Evolutionary conservation across 768 basidiomycete species (phyloP).

Genomic region (Panaeolus cyanescens): DNA sequence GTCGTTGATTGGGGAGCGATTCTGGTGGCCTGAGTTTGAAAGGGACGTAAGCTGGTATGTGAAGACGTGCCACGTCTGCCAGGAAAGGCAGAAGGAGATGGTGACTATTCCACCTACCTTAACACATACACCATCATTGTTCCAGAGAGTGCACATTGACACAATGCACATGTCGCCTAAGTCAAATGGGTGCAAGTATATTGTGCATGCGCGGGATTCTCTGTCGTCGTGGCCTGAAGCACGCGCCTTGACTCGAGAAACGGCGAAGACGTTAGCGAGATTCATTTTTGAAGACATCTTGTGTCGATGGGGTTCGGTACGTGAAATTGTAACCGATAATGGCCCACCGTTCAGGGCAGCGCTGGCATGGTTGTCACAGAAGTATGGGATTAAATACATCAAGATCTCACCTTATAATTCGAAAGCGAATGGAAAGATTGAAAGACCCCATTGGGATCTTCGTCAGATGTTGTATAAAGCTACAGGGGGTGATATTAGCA

Average conservation of each 20-base stretch:
- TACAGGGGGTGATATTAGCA: too few species aligned
- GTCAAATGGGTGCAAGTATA: conserved; percentile 21
- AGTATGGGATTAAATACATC: conserved; percentile 17
- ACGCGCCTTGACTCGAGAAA: conserved; percentile 19
- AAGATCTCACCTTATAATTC: conserved; percentile 23
- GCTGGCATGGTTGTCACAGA: too few species aligned
- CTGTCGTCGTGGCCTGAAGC: conserved; percentile 23
- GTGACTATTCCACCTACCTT: conserved; percentile 6
- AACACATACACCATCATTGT: conserved; percentile 18
- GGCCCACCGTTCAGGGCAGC: conserved; percentile 19
- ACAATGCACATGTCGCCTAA: conserved; percentile 21
- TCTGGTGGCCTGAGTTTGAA: conserved; percentile 13
- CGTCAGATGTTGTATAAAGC: conserved; percentile 17
- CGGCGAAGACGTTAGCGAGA: conserved; percentile 13
- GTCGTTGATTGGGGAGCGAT: conserved; percentile 11
- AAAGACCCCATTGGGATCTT: conserved; percentile 21
- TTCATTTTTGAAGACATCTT: conserved; percentile 32
- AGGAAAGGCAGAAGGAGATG: conserved; percentile 5
- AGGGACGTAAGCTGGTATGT: not conserved
- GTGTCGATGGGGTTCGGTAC: conserved; percentile 38
- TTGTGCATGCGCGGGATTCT: conserved; percentile 21
- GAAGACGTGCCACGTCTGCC: conserved; percentile 3
- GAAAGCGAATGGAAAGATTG: conserved; percentile 18
- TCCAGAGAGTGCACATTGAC: conserved; percentile 24
- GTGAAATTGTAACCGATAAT: conserved; percentile 46